Base-by-base conservation (phyloP, 352 stramenopile species). In the Phytopythium sindhum region DNA sequence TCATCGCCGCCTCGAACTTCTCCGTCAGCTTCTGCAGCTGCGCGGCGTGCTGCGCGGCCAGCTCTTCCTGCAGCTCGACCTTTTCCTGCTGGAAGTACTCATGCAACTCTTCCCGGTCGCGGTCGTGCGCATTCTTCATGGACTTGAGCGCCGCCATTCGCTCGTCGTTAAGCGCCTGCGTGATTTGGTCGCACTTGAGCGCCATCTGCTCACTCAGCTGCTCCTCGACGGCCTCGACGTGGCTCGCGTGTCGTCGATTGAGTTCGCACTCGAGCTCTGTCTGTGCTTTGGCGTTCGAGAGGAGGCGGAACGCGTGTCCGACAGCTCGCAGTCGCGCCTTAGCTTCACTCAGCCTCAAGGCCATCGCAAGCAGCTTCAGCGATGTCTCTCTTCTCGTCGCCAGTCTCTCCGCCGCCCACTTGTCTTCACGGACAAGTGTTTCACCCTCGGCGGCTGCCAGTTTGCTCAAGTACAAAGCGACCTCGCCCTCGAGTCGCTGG, bases 61-160 rank as follows among this genome's bases (percentile, higher is more conserved):
- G 61, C 48, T 88, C 80, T 68, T 87, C 77, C 26, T 84, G 68
- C 15, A 85, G n/a, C 26, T 87, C 77, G 4, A 65, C 70, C 41
- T 83, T 86, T 29, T 90, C 82, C 44, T 89, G 75, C 28, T 87
- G 58, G 33, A 78, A 89, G 31, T 77, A 87, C 12, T 71, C 64
- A 12, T 79, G 68, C 14, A 91, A 42, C 53, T 88, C 77, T 28
- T 81, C 64, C 62, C 83, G 75, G 29, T 90, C 82, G 47, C 70
- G 70, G 10, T 81, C 66, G 33, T 86, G 74, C 0, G 69, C 58
- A 12, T 78, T 70, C 21, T 84, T 80, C 60, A 84, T 73, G 41
- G 69, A 60, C 21, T 64, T 52, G n/a, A 91, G 64, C 2, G 72
- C 69, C 6, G 80, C 69, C 1, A 83, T 61, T 28, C 78, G 70